Evolutionary conservation across 2,329 filamentous ascomycete genomes (phyloP), one percentile per base, ranked within the genome.

Genomic region (Cephalotrichum gorgonifer): DNA sequence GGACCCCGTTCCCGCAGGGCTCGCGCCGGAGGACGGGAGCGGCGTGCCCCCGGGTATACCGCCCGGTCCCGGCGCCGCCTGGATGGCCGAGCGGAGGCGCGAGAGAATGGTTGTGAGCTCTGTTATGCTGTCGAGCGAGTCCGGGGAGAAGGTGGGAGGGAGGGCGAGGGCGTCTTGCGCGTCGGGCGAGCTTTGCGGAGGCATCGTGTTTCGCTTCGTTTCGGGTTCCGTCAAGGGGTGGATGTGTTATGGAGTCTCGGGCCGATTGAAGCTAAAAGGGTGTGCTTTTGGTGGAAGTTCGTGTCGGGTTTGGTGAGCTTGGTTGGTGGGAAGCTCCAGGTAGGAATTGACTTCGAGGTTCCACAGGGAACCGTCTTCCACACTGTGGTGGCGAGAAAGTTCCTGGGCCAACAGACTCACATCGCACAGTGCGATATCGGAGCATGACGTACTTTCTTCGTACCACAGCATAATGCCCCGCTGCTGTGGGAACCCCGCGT

Each of bases 41-140:
- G 39, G 56, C 50, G 62, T 53, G 52, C 48, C 46, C 20, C 31
- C 58, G 50, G 63, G 60, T 38, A 69, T 68, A 46, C 62, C 64
- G 44, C 65, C 67, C 6, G 63, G 60, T 48, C 69, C 62, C 35
- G 67, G 57, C 11, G 64, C 54, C 43, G 67, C 62, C 59, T 69
- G 57, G 56, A 71, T 66, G 15, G 70, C 72, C 33, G 64, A 61
- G 56, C 86, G 79, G 17, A 96, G 77, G 46, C 86, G 86, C 55
- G 81, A 74, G 53, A 96, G 80, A 56, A 95, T 79, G 51, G 81
- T 75, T 59, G 88, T 83, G 48, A 96, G 79, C 59, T 89, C 81
- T 25, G 89, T 88, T 48, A 95, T 78, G 56, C 88, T 80, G 70
- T 95, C 90, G 69, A 96, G 88, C 45, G 81, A 81, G 64, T 90